Evolutionary conservation across 148 eudicot genomes (phyloP), one percentile per base, ranked within the genome.

Genomic region (Pouteria glomerata): DNA sequence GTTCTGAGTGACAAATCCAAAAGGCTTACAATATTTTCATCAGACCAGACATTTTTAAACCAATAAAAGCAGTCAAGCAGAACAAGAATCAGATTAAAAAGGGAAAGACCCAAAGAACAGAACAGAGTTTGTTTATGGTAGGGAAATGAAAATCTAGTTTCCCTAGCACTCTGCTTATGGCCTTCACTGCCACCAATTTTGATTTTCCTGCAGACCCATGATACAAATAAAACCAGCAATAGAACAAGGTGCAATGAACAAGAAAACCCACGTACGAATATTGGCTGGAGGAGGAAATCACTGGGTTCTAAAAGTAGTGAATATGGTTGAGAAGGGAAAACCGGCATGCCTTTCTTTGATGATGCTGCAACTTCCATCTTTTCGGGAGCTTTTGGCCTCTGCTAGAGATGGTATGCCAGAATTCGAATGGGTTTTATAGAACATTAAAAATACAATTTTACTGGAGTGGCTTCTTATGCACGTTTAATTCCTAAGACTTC

Each of bases 191-290:
- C 48, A 59, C 45, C 44, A 45, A 6, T 61, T 29, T 31, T 33
- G 34, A 71, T 24, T 19, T 23, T 66, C 14, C 63, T 78, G 80
- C 59, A 75, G 3, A 82, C 74, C 82, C 84, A 89, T 37, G 79
- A 75, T 24, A 69, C 15, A 47, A 72, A 68, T 3, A 89, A 27
- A 50, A 76, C 73, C 69, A 81, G 59, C 8, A 87, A 69, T 75
- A 85, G 65, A 41, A 81, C 26, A 8, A 82, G 47, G 71, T 89
- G 96, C 8, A 78, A 14, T 0, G 63, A 79, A 66, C 56, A 65
- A 30, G 85, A 80, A 42, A 79, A 33, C 79, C 79, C 74, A 67
- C 71, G 72, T 39, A 75, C 5, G 44, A 39, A 39, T 5, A 39
- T 39, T 5, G 44, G 44, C 10, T 10, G 44, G 44, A 39, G 44